A percentile compares a stretch with the other conserved stretches of the same genome.
phyloP scores from a whole-genome alignment of 2,329 filamentous ascomycete genomes.

The Claviceps maximensis region DNA sequence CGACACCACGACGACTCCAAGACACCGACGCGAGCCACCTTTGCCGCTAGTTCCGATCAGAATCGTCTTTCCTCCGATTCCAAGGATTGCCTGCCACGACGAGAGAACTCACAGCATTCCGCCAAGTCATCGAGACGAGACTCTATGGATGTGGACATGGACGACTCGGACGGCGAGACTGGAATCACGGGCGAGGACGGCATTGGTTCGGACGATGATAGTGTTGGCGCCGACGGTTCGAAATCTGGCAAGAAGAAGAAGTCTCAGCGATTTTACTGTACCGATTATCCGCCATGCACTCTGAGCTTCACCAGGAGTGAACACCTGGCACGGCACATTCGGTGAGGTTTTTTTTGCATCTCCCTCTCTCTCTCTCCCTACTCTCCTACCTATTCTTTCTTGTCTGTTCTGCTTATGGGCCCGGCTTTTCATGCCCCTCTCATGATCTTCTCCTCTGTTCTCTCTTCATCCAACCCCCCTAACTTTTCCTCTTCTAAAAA shows the following conservation, averaged over 20 bases:
- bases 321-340: slow-evolving; percentile 86
- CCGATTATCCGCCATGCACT: slow-evolving; percentile 84
- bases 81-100: slow-evolving; percentile 21
- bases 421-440: neutral
- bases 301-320: slow-evolving; percentile 93
- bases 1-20: slow-evolving; percentile 31
- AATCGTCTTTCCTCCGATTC: slow-evolving; percentile 38
- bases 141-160: slow-evolving; percentile 63
- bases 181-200: slow-evolving; percentile 31
- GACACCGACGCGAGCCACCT: slow-evolving; percentile 51
- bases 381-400: neutral
- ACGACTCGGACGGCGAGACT: slow-evolving; percentile 55
- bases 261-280: slow-evolving; percentile 91
- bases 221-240: slow-evolving; percentile 48
- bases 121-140: slow-evolving; percentile 39
- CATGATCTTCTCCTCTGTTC: neutral
- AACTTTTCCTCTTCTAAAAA: too few species aligned
- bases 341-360: slow-evolving; percentile 33
- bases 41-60: slow-evolving; percentile 32
- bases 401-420: neutral
- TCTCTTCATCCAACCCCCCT: neutral
- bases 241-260: slow-evolving; percentile 88
- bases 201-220: slow-evolving; percentile 50
- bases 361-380: neutral
- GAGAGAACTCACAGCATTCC: slow-evolving; percentile 46